A percentile compares a stretch with the other conserved stretches of the same genome.
Conservation (phyloP, 495 filamentous ascomycete species). For the Aspergillus sparsus region DNA sequence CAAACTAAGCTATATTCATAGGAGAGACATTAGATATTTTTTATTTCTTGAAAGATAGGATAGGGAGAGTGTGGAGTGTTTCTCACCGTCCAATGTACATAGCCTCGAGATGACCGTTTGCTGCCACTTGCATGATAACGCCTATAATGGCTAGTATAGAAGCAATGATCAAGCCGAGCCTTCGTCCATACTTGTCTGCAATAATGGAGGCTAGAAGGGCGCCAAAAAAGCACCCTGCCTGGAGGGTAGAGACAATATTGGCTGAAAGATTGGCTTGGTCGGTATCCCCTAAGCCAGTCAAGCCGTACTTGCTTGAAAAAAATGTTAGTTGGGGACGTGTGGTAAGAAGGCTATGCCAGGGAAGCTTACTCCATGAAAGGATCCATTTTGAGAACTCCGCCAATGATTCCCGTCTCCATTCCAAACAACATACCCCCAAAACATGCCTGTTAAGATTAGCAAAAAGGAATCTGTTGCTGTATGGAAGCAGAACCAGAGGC, state of each 20-base stretch:
- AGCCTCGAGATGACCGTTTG: slow-evolving; percentile 49
- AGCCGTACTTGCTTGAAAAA: slow-evolving; percentile 48
- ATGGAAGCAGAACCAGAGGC: not conserved
- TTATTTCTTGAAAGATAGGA: not conserved
- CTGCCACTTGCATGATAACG: slow-evolving; percentile 63
- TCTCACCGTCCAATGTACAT: slow-evolving; percentile 65
- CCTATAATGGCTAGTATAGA: slow-evolving; percentile 50
- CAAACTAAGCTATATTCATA: slow-evolving; percentile 53
- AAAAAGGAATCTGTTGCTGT: slow-evolving; percentile 8
- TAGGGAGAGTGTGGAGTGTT: not conserved
- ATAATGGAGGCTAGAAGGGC: slow-evolving; percentile 57
- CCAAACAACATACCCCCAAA: slow-evolving; percentile 76
- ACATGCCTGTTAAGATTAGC: slow-evolving; percentile 51
- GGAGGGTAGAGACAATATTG: slow-evolving; percentile 63
- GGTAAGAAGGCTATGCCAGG: not conserved
- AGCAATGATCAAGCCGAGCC: slow-evolving; percentile 53
- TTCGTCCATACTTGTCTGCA: slow-evolving; percentile 59
- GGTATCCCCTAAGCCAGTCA: slow-evolving; percentile 57
- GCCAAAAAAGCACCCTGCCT: slow-evolving; percentile 69
- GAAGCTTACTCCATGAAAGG: slow-evolving; percentile 56
- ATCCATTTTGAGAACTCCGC: slow-evolving; percentile 63
- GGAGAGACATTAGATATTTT: not conserved
- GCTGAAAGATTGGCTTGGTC: slow-evolving; percentile 39
- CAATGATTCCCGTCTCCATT: slow-evolving; percentile 72
- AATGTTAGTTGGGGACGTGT: slow-evolving; percentile 6